Conservation (phyloP, 805 yeast genomes). For the Scheffersomyces amazonensis region DNA sequence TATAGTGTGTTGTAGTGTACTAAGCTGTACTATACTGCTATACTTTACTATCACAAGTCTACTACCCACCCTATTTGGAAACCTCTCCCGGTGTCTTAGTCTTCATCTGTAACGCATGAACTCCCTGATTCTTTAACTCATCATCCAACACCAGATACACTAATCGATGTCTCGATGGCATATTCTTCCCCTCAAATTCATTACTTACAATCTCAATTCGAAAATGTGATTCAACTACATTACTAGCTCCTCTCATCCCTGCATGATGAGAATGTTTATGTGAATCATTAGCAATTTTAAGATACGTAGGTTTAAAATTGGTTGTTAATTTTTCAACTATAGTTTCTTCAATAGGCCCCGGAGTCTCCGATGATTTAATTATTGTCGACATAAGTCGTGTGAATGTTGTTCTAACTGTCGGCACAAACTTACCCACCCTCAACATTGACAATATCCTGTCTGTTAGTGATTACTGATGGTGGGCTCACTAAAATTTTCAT, state of each 20-base stretch:
- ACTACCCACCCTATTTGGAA: conserved; percentile 4
- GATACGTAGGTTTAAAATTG: conserved; percentile 42
- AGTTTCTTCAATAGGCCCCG: conserved; percentile 48
- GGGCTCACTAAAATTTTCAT: no score
- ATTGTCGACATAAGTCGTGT: no score
- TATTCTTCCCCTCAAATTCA: conserved; percentile 57
- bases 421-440: no score
- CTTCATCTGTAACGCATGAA: conserved; percentile 85
- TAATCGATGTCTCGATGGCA: conserved; percentile 76
- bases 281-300: conserved; percentile 73
- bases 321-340: conserved; percentile 43
- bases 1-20: no score
- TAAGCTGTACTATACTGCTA: no score
- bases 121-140: conserved; percentile 66
- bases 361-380: conserved; percentile 11
- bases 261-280: conserved; percentile 86
- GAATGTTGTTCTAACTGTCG: no score
- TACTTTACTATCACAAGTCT: no score
- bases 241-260: conserved; percentile 71
- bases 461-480: no score
- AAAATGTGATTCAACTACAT: conserved; percentile 80
- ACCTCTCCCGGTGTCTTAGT: conserved; percentile 56
- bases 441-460: no score
- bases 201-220: conserved; percentile 70
- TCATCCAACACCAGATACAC: conserved; percentile 68